Evolutionary conservation across 2,329 filamentous ascomycete genomes (phyloP), one percentile per base, ranked within the genome.

Genomic region (Scytalidium lignicola): DNA sequence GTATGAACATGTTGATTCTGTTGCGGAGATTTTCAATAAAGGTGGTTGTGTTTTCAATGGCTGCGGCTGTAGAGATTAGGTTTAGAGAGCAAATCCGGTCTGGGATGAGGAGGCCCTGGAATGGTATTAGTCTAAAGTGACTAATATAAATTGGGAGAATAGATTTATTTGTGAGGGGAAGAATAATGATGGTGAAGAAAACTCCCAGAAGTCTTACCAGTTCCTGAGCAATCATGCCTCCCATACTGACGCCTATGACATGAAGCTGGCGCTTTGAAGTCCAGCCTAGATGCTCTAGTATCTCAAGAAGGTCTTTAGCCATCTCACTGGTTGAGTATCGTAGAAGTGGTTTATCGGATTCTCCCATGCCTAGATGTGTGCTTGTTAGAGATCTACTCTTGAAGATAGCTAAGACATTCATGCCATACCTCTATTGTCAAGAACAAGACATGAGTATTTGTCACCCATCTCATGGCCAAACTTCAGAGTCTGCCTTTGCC

Each of bases 191-290:
- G n/a, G n/a, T n/a, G 13, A 46, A 10, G 47, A 51, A 15, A 62
- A 59, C 19, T 21, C 23, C 5, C 21, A 20, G 19, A 39, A 20
- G 12, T 62, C 68, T 61, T 65, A 75, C 78, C 3, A 96, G 62
- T 69, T 96, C 90, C 67, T 95, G 90, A 2, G 88, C 82, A 59
- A 96, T 92, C 90, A 96, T 95, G 61, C 90, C 90, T 55, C 90
- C 90, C 78, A 95, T 87, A 51, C 85, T 89, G 55, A 92, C 82
- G 49, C 90, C 90, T 28, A 87, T 74, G 46, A 95, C 65, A 69
- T 96, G 83, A 13, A 85, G 57, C 46, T 79, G 64, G 72, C 75
- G 69, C 59, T 73, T 58, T 62, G 75, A 63, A 41, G 66, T 82
- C 87, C 88, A 95, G 54, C 81, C 82, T 9, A 93, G 65, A 59